Base-by-base conservation (phyloP, 2,329 filamentous ascomycete species). In the Grosmannia penicillata region DNA sequence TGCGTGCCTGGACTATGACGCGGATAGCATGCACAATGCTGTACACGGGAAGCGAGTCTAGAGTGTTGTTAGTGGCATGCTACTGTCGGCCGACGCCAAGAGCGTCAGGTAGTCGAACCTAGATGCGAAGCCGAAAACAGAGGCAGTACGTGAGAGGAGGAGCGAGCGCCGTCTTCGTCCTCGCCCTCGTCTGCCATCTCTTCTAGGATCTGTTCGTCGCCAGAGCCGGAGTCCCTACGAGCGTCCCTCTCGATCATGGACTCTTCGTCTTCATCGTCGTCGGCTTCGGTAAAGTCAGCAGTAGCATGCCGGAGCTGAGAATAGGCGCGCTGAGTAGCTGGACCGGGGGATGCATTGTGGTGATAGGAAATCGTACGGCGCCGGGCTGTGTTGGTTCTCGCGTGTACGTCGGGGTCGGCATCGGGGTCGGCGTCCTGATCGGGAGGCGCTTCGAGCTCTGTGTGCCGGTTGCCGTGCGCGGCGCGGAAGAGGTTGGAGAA, bases 1-100 rank as follows among this genome's bases (percentile, higher is more conserved):
- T 93, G 53, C 82, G 77, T 42, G 83, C 70, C 47, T 83, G 73
- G 43, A 96, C 78, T 40, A 95, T 70, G 38, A 86, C 76, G 47
- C 89, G 82, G 45, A 95, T 87, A 24, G 83, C 76, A 58, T 95
- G 89, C 22, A 87, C 93, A 48, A 93, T 76, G 56, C 78, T 82
- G 64, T 95, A 95, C 41, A 94, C 76, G 17, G 89, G 87, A 7
- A 95, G 69, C 9, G 80, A 71, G 61, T 94, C 87, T 89, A 43
- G 42, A 23, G 27, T n/a, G n/a, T n/a, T n/a, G 35, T 30, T 10
- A 32, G 15, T 14, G 19, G 30, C 21, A 14, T n/a, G n/a, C n/a
- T n/a, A n/a, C n/a, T n/a, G n/a, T n/a, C n/a, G n/a, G n/a, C n/a
- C n/a, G n/a, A n/a, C n/a, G n/a, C n/a, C n/a, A 32, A 32, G 18